Evolutionary conservation across 2,329 filamentous ascomycete species (phyloP), one percentile per base, ranked within the genome.

Genomic region (Claviceps sorghi): DNA sequence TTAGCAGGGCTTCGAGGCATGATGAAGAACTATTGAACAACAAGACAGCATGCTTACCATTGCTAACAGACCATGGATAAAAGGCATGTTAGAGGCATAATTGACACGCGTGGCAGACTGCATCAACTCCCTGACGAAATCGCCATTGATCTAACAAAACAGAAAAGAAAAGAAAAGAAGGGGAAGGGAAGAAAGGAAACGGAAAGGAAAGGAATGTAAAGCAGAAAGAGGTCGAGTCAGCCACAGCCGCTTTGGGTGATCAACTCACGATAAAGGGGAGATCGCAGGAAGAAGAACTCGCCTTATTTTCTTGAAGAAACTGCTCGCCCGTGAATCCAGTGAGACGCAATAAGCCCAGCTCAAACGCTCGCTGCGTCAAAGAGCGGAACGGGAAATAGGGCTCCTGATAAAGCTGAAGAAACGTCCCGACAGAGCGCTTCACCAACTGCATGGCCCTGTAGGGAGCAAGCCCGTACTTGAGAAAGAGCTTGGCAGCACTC

Each of bases 71-170:
- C 88, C 93, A 61, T 97, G 90, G 48, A 97, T 93, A 38, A 81
- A 72, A n/a, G 74, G 78, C 13, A 97, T 68, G 59, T 97, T 96
- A 48, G 90, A 88, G 1, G 86, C 93, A 68, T 96, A 98, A 67
- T 97, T 97, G 57, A 96, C 91, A 21, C 93, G 78, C 1, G 93
- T 96, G 53, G 83, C 86, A 1, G 91, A 88, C 68, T 97, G 91
- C 29, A 97, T 80, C 48, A 98, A 80, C 49, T 98, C 88, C 15
- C 79, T 78, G 0, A 83, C 74, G 64, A 95, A 97, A 0, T 72
- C 64, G 0, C 74, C 70, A 26, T 77, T 73, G 52, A 96, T 81
- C 61, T 81, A 40, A 11, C 1, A 22, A 13, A 42, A n/a, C n/a
- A n/a, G n/a, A n/a, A n/a, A n/a, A n/a, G n/a, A n/a, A n/a, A n/a